Evolutionary conservation across 371 early-diverging fungal species (phyloP).

Genomic region (Entomophthora muscae): DNA sequence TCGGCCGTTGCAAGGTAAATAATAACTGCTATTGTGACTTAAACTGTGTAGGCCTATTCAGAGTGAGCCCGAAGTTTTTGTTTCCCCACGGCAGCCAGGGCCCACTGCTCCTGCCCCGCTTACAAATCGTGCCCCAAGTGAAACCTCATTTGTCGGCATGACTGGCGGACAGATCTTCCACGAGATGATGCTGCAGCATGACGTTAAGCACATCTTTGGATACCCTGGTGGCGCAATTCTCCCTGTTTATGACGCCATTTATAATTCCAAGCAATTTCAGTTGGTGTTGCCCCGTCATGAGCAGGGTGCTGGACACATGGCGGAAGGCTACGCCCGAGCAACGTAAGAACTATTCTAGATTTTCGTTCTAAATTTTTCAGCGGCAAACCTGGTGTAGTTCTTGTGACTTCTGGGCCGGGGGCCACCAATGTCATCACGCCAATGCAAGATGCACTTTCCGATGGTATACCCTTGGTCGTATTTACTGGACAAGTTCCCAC

Average conservation of each 20-base stretch:
- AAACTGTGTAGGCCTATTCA: background rate
- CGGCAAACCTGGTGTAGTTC: constrained; percentile 85
- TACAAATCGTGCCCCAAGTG: background rate
- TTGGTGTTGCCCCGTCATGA: constrained; percentile 92
- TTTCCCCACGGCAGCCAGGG: background rate
- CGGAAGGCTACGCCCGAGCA: constrained; percentile 90
- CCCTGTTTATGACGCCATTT: constrained; percentile 93
- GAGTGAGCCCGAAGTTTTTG: background rate
- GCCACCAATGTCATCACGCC: constrained; percentile 95
- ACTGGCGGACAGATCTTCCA: constrained; percentile 97
- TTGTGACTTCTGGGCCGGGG: constrained; percentile 96
- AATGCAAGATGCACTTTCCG: constrained; percentile 90
- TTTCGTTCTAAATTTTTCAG: constrained; percentile 16
- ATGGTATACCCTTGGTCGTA: constrained; percentile 89
- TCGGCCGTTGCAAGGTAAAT: background rate
- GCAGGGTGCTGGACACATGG: constrained; percentile 97
- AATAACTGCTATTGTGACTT: background rate
- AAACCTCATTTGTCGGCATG: constrained; percentile 56
- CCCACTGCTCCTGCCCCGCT: background rate
- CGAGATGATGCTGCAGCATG: constrained; percentile 89
- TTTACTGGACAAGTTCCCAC: constrained; percentile 90
- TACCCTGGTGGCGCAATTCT: constrained; percentile 95
- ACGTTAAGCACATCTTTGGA: constrained; percentile 86
- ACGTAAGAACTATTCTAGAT: constrained; percentile 29
- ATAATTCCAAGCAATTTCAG: constrained; percentile 84